Evolutionary conservation across 352 stramenopile species (phyloP).

Genomic region (Thraustochytrium striatum): DNA sequence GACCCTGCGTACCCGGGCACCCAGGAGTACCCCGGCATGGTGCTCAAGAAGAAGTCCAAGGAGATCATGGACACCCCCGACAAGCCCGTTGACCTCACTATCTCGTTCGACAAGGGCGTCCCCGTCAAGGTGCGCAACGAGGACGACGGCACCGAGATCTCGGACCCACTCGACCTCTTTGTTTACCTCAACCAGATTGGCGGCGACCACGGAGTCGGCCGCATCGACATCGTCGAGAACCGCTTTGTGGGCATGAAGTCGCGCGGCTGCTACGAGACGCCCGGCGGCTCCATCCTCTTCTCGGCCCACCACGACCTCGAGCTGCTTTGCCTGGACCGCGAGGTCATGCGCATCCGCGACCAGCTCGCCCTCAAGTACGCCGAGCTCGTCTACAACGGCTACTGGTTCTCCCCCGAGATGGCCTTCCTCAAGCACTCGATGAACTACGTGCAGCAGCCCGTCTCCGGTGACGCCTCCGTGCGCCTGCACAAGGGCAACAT

Average conservation of each 20-base stretch:
- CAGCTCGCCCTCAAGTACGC: constrained; percentile 88
- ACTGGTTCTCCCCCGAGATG: constrained; percentile 99
- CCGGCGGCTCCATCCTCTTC: constrained; percentile 80
- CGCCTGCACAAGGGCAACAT: constrained; percentile 98
- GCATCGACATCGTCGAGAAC: constrained; percentile 99
- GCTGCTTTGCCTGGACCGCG: constrained; percentile 85
- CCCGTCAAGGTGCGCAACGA: constrained; percentile 87
- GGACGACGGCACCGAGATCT: constrained; percentile 73
- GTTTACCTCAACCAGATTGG: constrained; percentile 93
- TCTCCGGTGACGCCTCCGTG: constrained; percentile 86
- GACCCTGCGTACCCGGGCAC: constrained; percentile 62
- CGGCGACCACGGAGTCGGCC: constrained; percentile 90
- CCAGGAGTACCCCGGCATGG: constrained; percentile 51
- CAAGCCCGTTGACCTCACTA: constrained; percentile 73
- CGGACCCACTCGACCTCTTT: constrained; percentile 89
- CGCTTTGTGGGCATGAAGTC: constrained; percentile 99
- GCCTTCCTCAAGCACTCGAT: constrained; percentile 92
- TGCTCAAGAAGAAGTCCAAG: constrained; percentile 84
- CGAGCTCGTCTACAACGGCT: constrained; percentile 97
- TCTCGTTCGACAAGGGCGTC: constrained; percentile 91
- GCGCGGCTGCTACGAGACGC: constrained; percentile 96
- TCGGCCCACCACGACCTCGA: constrained; percentile 63
- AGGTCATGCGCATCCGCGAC: constrained; percentile 81
- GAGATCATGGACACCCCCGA: constrained; percentile 89
- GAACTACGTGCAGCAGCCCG: constrained; percentile 86